These are phyloP conservation scores for Marchantia paleacea DNA, from an alignment of 225 moss, liverwort and hornwort species.

Conservation along the genomic window DNA sequence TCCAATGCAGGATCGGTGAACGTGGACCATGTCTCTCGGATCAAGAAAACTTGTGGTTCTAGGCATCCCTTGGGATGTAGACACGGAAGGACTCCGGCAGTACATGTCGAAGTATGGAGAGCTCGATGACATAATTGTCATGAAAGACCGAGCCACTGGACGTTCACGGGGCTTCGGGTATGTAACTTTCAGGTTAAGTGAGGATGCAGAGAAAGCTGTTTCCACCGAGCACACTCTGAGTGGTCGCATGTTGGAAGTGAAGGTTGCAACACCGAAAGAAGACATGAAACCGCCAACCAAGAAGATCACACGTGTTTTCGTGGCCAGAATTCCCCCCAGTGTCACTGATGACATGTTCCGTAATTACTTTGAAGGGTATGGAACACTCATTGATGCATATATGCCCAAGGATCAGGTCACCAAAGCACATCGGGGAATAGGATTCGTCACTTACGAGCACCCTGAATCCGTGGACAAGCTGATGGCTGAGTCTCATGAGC, in stretches of 20 bases:
- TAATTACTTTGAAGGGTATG: constrained; percentile 92
- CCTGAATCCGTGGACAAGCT: constrained; percentile 95
- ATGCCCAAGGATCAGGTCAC: constrained; percentile 99
- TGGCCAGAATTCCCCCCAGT: constrained; percentile 93
- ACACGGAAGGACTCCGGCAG: constrained; percentile 93
- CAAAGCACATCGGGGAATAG: constrained; percentile 91
- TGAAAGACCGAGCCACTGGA: constrained; percentile 98
- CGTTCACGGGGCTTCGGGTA: constrained; percentile 97
- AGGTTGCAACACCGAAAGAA: constrained; percentile 97
- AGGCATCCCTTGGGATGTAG: constrained; percentile 97
- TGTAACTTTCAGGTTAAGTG: constrained; percentile 83
- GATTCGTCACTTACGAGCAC: constrained; percentile 97
- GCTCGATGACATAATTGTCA: constrained; percentile 95
- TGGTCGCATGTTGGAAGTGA: constrained; percentile 97
- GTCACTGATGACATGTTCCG: constrained; percentile 72
- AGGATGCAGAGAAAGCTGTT: constrained; percentile 96
- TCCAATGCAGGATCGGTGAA: constrained; percentile 10
- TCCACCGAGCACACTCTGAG: constrained; percentile 84
- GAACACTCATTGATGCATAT: constrained; percentile 88
- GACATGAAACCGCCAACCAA: constrained; percentile 98
- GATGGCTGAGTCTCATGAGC: constrained; percentile 96
- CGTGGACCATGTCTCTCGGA: constrained; percentile 38
- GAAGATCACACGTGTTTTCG: constrained; percentile 95
- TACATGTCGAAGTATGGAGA: constrained; percentile 96
- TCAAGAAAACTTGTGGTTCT: constrained; percentile 56